A percentile compares a stretch with the other conserved stretches of the same genome.
Conservation (phyloP, 306 rosid species). For the Lathyrus oleraceus region DNA sequence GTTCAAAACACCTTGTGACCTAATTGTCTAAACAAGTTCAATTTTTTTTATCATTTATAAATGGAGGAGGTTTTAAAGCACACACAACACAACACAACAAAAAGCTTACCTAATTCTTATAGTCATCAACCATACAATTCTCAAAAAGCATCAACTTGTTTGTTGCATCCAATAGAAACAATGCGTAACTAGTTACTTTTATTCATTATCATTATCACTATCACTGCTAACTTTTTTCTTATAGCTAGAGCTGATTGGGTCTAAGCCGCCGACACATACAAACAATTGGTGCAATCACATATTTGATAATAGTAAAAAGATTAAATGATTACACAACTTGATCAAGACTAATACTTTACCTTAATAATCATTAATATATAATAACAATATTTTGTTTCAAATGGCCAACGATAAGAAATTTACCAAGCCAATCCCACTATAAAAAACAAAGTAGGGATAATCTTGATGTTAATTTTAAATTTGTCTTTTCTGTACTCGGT, state of each 20-base stretch:
- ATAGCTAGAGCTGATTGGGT: constrained; percentile 24
- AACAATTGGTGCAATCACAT: constrained; percentile 37
- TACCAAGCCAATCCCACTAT: constrained; percentile 13
- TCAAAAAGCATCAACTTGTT: constrained; percentile 32
- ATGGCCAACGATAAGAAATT: constrained; percentile 14
- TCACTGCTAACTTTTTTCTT: neutral
- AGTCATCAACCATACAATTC: constrained; percentile 41
- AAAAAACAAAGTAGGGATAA: neutral
- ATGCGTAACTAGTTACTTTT: constrained; percentile 25
- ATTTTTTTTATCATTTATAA: no score
- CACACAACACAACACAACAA: neutral
- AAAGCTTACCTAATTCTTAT: constrained; percentile 31
- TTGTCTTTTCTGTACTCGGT: constrained; percentile 27
- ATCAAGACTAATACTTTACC: constrained; percentile 24
- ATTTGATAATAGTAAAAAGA: constrained; percentile 22
- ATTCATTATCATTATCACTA: constrained; percentile 27
- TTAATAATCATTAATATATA: neutral
- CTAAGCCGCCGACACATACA: constrained; percentile 37
- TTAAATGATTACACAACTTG: constrained; percentile 19
- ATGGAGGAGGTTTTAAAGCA: no score
- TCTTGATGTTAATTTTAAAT: constrained; percentile 21
- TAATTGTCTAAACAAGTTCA: no score
- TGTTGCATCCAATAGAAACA: constrained; percentile 39
- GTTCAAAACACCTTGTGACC: no score
- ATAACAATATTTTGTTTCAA: constrained; percentile 30